phyloP scores from a whole-genome alignment of 2,329 filamentous ascomycete species.

The Alternaria incomplexa region DNA sequence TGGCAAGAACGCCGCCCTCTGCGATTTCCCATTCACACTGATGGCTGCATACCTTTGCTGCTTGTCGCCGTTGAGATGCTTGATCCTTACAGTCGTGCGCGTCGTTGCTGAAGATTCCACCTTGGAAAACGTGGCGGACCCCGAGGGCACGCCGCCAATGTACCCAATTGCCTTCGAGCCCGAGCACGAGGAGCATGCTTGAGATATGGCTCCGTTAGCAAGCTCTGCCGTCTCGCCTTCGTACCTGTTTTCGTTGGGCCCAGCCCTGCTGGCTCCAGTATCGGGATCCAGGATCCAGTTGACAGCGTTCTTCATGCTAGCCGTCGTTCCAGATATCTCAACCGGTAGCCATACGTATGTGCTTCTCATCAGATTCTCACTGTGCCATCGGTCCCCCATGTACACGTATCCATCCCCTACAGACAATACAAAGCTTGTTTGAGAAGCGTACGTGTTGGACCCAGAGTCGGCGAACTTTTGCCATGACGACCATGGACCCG shows the following conservation, averaged over 20 bases:
- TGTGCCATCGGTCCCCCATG: constrained; percentile 71
- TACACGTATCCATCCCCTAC: constrained; percentile 60
- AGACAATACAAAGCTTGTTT: constrained; percentile 65
- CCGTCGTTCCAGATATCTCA: constrained; percentile 58
- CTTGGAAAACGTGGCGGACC: constrained; percentile 57
- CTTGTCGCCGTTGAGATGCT: constrained; percentile 63
- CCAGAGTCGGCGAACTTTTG: constrained; percentile 63
- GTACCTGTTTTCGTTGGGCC: constrained; percentile 55
- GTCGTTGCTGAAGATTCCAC: constrained; percentile 55
- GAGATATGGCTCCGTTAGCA: constrained; percentile 52
- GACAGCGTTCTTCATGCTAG: constrained; percentile 58
- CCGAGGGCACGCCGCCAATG: constrained; percentile 52
- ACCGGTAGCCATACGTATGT: constrained; percentile 72
- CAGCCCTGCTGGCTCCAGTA: constrained; percentile 53
- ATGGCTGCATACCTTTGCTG: constrained; percentile 61
- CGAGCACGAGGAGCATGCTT: constrained; percentile 62
- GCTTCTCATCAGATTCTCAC: constrained; percentile 63
- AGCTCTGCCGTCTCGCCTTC: constrained; percentile 60
- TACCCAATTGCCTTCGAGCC: constrained; percentile 58
- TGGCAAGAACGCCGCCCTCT: constrained; percentile 63
- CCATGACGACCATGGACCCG: constrained; percentile 68
- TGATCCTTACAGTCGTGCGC: constrained; percentile 60
- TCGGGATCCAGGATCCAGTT: constrained; percentile 61
- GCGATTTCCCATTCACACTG: constrained; percentile 60
- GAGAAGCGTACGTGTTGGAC: constrained; percentile 64